A percentile compares a stretch with the other conserved stretches of the same genome.
Conservation (phyloP, 441 rosid species). For the Pelargonium cotyledonis region DNA sequence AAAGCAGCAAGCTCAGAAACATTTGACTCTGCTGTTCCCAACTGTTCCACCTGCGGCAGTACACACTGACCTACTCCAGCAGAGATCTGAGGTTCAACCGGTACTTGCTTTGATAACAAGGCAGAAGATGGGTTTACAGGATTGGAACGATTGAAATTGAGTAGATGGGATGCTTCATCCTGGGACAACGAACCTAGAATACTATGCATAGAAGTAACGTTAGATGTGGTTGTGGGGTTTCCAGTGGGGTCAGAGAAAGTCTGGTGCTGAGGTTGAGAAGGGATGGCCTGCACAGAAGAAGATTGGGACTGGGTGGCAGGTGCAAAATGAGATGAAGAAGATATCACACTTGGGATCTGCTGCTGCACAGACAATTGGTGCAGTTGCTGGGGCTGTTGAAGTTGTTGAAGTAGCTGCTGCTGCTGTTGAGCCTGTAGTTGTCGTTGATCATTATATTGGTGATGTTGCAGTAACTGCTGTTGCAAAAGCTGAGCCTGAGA, state of each 20-base stretch:
- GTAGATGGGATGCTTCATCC: slow-evolving; percentile 64
- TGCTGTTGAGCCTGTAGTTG: slow-evolving; percentile 11
- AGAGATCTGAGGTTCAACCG: slow-evolving; percentile 56
- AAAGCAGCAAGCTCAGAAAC: slow-evolving; percentile 51
- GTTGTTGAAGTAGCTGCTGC: slow-evolving; percentile 32
- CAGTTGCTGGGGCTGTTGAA: slow-evolving; percentile 21
- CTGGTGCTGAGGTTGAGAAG: slow-evolving; percentile 66
- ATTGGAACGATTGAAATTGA: slow-evolving; percentile 52
- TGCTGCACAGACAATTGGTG: slow-evolving; percentile 49
- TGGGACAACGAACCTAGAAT: slow-evolving; percentile 66
- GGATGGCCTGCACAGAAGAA: slow-evolving; percentile 59
- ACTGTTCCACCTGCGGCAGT: slow-evolving; percentile 53
- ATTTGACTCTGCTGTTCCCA: slow-evolving; percentile 56
- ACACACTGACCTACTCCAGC: slow-evolving; percentile 50
- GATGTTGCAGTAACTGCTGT: not conserved
- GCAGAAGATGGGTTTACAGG: slow-evolving; percentile 51
- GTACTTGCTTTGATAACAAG: slow-evolving; percentile 87
- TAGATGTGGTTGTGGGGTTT: slow-evolving; percentile 39
- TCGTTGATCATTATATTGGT: not conserved
- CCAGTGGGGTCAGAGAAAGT: slow-evolving; percentile 75
- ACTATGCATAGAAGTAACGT: slow-evolving; percentile 67
- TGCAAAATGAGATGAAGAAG: slow-evolving; percentile 55
- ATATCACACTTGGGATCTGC: slow-evolving; percentile 41
- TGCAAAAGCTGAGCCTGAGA: slow-evolving; percentile 25
- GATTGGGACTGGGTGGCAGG: slow-evolving; percentile 53